A percentile compares a stretch with the other conserved stretches of the same genome.
Conservation (phyloP, 257 asterid species). For the Primulina huaijiensis region DNA sequence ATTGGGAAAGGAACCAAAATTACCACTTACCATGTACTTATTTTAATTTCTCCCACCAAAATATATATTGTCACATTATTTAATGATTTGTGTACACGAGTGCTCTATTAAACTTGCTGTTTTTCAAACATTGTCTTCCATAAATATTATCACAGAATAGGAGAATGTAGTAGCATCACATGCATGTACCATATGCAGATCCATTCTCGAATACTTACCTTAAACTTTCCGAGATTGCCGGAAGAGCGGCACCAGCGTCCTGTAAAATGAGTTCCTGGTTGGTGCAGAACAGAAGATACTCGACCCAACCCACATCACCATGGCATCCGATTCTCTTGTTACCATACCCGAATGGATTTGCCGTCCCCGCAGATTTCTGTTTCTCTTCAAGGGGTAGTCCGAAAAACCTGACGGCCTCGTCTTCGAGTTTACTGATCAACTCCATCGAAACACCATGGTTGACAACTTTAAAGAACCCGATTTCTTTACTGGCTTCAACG, state of each 20-base stretch:
- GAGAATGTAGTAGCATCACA: neutral
- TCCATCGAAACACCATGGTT: conserved; percentile 65
- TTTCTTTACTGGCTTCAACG: conserved; percentile 73
- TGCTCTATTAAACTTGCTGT: too few relatives aligned
- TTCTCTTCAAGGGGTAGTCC: conserved; percentile 49
- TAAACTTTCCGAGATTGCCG: conserved; percentile 49
- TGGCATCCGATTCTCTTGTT: conserved; percentile 53
- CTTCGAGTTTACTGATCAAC: conserved; percentile 49
- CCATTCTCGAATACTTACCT: conserved; percentile 34
- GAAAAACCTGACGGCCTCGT: conserved; percentile 61
- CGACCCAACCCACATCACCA: conserved; percentile 75
- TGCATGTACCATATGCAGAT: neutral
- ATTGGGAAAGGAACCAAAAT: too few relatives aligned
- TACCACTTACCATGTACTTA: too few relatives aligned
- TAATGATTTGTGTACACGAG: too few relatives aligned
- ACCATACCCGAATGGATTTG: conserved; percentile 76
- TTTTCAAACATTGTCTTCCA: too few relatives aligned
- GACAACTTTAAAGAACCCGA: conserved; percentile 71
- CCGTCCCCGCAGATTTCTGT: conserved; percentile 46
- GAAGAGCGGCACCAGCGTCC: conserved; percentile 41
- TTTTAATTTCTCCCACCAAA: too few relatives aligned
- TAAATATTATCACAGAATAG: too few relatives aligned
- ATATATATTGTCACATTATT: too few relatives aligned
- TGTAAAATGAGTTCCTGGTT: conserved; percentile 37
- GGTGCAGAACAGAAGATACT: conserved; percentile 55